phyloP scores from a whole-genome alignment of 2,329 filamentous ascomycete species.

The Fusarium dlaminii region DNA sequence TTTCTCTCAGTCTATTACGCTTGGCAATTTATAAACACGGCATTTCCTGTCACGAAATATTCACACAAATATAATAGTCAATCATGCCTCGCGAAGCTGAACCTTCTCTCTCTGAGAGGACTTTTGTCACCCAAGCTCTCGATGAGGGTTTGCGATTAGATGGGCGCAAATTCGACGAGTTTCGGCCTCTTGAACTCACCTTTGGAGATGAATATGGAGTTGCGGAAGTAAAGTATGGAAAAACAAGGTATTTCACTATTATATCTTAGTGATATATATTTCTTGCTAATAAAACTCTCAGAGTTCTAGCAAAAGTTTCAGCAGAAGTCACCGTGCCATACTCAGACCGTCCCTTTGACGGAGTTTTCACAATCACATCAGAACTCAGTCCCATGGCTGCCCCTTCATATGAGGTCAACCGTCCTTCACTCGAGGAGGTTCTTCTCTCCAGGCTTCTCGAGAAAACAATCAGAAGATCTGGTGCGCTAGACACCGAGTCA shows the following conservation, averaged over 20 bases:
- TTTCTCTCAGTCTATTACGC: constrained; percentile 21
- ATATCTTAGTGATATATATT: neutral
- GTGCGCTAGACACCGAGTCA: constrained; percentile 93
- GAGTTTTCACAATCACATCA: constrained; percentile 90
- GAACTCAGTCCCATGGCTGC: constrained; percentile 94
- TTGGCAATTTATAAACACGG: neutral
- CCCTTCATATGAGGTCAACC: constrained; percentile 86
- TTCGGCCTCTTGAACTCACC: constrained; percentile 77
- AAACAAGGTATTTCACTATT: constrained; percentile 74
- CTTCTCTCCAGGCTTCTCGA: constrained; percentile 89
- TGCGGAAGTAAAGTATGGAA: constrained; percentile 86
- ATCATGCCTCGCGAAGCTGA: constrained; percentile 91
- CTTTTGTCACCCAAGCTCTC: constrained; percentile 85
- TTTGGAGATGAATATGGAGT: constrained; percentile 94
- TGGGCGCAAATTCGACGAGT: constrained; percentile 82
- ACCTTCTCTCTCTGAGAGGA: constrained; percentile 87
- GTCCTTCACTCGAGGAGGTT: constrained; percentile 84
- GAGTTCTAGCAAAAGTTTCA: constrained; percentile 85
- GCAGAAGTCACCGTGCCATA: constrained; percentile 89
- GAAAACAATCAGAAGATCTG: constrained; percentile 91
- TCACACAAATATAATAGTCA: constrained; percentile 39
- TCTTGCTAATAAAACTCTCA: constrained; percentile 49
- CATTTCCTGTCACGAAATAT: constrained; percentile 10
- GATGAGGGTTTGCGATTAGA: constrained; percentile 84
- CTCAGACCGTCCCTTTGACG: constrained; percentile 91